Conservation (phyloP, 495 filamentous ascomycete genomes). For the Rhypophila decipiens region DNA sequence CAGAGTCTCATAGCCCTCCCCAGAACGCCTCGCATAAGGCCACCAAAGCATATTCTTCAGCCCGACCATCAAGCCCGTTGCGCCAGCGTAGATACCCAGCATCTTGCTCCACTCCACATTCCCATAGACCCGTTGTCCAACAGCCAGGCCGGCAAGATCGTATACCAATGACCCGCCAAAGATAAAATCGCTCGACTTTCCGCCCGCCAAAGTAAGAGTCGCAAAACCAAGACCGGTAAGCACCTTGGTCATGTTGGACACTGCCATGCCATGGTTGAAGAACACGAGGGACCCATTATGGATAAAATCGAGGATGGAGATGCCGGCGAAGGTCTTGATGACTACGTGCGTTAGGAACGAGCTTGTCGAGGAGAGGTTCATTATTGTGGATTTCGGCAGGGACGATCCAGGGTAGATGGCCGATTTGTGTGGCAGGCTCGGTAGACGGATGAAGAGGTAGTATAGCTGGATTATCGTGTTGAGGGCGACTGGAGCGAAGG, state of each 20-base stretch:
- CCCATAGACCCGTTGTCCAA: slow-evolving; percentile 35
- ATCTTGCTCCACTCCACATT: slow-evolving; percentile 35
- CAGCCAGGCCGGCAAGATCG: slow-evolving; percentile 41
- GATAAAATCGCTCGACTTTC: slow-evolving; percentile 52
- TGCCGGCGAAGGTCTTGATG: slow-evolving; percentile 47
- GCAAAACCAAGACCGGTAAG: slow-evolving; percentile 42
- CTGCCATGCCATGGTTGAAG: slow-evolving; percentile 35
- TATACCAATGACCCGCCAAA: slow-evolving; percentile 48
- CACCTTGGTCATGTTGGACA: slow-evolving; percentile 32
- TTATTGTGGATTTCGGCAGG: no score
- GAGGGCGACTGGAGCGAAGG: slow-evolving; percentile 45
- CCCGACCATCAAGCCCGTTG: slow-evolving; percentile 42
- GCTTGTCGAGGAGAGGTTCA: slow-evolving; percentile 37
- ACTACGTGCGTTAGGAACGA: slow-evolving; percentile 46
- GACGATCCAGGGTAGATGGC: no score
- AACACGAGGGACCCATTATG: slow-evolving; percentile 47
- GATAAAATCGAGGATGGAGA: slow-evolving; percentile 46
- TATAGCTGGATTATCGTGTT: slow-evolving; percentile 45
- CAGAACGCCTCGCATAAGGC: slow-evolving; percentile 16
- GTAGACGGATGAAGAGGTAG: slow-evolving; percentile 37
- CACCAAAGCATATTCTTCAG: slow-evolving; percentile 42
- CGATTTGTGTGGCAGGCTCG: no score
- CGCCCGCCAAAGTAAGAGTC: slow-evolving; percentile 22
- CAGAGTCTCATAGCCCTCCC: neutral
- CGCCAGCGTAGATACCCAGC: slow-evolving; percentile 40